phyloP scores from a whole-genome alignment of 164 flowering plant genomes.

The Santalum album region DNA sequence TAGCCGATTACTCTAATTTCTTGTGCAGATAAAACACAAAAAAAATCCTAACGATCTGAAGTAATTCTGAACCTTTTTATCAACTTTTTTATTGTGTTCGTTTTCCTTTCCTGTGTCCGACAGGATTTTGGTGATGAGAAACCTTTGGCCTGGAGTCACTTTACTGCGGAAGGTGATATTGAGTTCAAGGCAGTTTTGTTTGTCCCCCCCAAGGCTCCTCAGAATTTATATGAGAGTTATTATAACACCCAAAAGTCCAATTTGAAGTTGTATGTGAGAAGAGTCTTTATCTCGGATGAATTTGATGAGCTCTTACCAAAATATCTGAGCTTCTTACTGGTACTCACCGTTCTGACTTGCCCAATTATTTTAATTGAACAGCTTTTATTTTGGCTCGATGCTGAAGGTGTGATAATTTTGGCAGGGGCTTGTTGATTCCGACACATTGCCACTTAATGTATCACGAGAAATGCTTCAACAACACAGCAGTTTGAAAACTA shows the following conservation, averaged over 20 bases:
- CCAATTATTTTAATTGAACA: neutral
- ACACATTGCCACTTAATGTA: conserved; percentile 89
- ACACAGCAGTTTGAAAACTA: conserved; percentile 87
- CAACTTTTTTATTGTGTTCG: neutral
- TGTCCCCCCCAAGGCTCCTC: conserved; percentile 98
- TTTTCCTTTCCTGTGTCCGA: conserved; percentile 7
- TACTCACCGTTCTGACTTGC: conserved; percentile 14
- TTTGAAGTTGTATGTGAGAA: conserved; percentile 81
- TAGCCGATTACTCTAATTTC: too few relatives aligned
- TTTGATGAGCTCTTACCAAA: conserved; percentile 97
- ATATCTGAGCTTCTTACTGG: conserved; percentile 80
- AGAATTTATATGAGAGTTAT: conserved; percentile 90
- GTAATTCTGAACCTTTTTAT: too few relatives aligned
- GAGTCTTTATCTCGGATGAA: conserved; percentile 96
- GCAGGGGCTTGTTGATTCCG: conserved; percentile 99
- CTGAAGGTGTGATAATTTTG: conserved; percentile 2
- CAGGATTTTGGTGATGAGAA: conserved; percentile 92
- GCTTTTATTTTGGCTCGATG: neutral
- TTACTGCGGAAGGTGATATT: conserved; percentile 95
- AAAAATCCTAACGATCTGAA: too few relatives aligned
- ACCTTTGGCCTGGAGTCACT: conserved; percentile 88
- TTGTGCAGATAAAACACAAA: too few relatives aligned
- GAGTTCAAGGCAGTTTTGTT: conserved; percentile 95
- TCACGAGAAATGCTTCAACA: conserved; percentile 99
- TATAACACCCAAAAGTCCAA: conserved; percentile 79